Conservation (phyloP, 345 rosid species). For the Schrenkiella parvula region DNA sequence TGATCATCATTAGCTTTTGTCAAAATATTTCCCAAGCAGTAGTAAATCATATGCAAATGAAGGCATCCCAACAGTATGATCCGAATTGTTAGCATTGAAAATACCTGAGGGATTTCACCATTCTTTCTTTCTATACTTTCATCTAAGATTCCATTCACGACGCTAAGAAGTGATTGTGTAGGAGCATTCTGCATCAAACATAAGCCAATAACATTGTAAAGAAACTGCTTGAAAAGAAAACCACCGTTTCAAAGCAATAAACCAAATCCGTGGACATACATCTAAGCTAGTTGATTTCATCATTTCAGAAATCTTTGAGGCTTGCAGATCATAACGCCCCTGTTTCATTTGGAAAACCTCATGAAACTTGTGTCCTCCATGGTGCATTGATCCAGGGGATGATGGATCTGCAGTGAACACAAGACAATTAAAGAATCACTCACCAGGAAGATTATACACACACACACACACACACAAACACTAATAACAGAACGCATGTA, state of each 20-base stretch:
- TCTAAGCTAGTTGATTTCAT: constrained; percentile 81
- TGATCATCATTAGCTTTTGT: constrained; percentile 37
- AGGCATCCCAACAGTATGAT: neutral
- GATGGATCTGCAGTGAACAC: constrained; percentile 44
- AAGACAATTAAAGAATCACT: neutral
- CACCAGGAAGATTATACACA: neutral
- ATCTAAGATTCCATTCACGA: constrained; percentile 83
- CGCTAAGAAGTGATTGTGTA: constrained; percentile 83
- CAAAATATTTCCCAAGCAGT: neutral
- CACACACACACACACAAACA: neutral
- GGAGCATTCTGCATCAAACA: constrained; percentile 74
- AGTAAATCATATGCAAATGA: neutral
- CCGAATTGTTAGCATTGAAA: constrained; percentile 2
- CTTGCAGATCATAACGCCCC: constrained; percentile 80
- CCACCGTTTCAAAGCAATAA: neutral
- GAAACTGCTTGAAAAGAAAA: neutral
- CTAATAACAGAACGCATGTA: neutral
- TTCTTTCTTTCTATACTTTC: constrained; percentile 82
- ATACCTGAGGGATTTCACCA: constrained; percentile 86
- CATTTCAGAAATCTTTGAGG: constrained; percentile 82
- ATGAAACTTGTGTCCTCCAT: constrained; percentile 72
- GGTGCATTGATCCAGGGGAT: constrained; percentile 48
- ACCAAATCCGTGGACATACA: constrained; percentile 30
- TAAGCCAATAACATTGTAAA: constrained; percentile 19
- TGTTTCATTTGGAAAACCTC: constrained; percentile 89